phyloP scores from a whole-genome alignment of 73 alveolate genomes.

The Paramecium sonneborni region DNA sequence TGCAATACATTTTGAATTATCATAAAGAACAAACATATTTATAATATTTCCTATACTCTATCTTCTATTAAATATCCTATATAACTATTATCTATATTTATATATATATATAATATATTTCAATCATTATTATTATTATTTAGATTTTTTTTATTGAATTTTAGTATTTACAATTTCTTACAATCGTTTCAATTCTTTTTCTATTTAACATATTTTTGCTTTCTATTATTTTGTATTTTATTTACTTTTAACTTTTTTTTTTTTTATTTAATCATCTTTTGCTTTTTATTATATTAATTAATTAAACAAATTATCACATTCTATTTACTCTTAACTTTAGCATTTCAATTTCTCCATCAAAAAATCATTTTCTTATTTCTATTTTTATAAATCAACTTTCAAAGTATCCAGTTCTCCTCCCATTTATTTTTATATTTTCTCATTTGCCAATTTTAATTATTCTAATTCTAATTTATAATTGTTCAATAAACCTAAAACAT shows the following conservation, averaged over 20 bases:
- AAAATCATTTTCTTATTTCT: not conserved
- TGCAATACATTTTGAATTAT: constrained; percentile 10
- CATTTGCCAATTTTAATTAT: not conserved
- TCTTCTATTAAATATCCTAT: not conserved
- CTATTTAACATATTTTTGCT: not conserved
- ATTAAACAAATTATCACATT: not conserved
- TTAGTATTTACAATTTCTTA: not conserved
- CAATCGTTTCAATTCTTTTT: not conserved
- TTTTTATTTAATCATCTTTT: not conserved
- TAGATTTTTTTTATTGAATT: not conserved
- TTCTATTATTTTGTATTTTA: not conserved
- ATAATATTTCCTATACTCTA: not conserved
- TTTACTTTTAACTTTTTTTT: not conserved
- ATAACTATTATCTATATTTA: not conserved
- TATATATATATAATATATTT: not conserved
- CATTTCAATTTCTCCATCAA: not conserved
- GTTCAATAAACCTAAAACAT: not conserved
- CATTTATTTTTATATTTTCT: constrained; percentile 9
- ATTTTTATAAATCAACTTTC: not conserved
- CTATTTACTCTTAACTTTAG: not conserved
- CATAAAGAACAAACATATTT: not conserved
- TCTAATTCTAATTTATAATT: constrained; percentile 26
- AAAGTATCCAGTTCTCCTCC: not conserved
- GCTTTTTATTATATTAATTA: not conserved
- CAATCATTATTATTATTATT: not conserved